Base-by-base conservation (phyloP, 148 eudicot species). In the Persicaria tinctoria region DNA sequence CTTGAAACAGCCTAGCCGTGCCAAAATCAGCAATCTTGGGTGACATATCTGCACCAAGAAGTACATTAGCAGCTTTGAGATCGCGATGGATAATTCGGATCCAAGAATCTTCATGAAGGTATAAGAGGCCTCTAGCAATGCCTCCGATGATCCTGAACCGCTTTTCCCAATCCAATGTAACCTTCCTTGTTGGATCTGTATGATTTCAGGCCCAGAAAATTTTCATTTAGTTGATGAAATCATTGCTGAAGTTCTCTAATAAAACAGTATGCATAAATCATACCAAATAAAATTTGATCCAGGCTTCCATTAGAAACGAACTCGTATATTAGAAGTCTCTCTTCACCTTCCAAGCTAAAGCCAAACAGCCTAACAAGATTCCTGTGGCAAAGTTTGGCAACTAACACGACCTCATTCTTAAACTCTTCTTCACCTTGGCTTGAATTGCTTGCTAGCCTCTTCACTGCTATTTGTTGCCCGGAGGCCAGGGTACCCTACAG, bases 1-100 rank as follows among this genome's bases (percentile, higher is more conserved):
- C 80, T 27, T 81, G 91, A 80, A 91, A 91, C 41, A 80, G 76
- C 74, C 95, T 85, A 32, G 89, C 94, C 64, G 88, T 86, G 8
- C 97, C 97, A 66, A 93, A 93, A 82, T 93, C 98, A 5, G 92
- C 89, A 77, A 91, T 89, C 83, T 91, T 91, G 8, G 98, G 80
- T 17, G 70, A 73, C 72, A 86, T 77, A 60, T 86, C 85, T 55
- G 80, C 84, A 64, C 85, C 98, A 12, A 93, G 89, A 44, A 93
- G 85, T 53, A 93, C 79, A 77, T 93, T 93, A 80, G 93, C 86
- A 66, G 88, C 76, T 81, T 93, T 93, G 8, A 93, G 86, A 77
- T 93, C 92, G 55, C 98, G 84, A 79, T 93, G 98, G 45, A 93
- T 83, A 4, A 93, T 89, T 41, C 81, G 85, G 12, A 66, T 76